Percentiles rank a stretch among this genome's conserved stretches.
These are phyloP conservation scores for Venturia pyrina DNA, from an alignment of 2,329 filamentous ascomycete genomes.

Conservation along the genomic window DNA sequence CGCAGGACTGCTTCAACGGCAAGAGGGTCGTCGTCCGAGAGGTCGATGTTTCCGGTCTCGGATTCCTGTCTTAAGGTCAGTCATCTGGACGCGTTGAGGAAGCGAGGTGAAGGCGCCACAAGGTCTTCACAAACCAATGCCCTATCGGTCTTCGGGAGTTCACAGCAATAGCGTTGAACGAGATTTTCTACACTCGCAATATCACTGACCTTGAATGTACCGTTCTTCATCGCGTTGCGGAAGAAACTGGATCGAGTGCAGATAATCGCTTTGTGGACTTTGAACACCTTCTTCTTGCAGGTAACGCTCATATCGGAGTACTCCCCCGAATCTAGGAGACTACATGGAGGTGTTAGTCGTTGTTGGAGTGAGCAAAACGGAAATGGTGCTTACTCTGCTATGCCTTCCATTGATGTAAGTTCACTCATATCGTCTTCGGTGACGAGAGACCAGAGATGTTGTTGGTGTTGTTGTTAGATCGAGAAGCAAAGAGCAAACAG, in stretches of 20 bases:
- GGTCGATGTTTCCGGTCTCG: background rate
- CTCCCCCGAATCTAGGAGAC: background rate
- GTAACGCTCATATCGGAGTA: background rate
- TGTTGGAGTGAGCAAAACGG: background rate
- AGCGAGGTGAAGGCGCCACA: too few species aligned
- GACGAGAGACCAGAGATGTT: background rate
- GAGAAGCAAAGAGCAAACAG: background rate
- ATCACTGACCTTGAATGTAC: background rate
- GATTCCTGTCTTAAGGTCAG: background rate
- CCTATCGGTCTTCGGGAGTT: background rate
- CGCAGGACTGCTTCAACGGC: background rate
- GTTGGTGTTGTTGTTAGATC: background rate
- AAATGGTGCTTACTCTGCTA: background rate
- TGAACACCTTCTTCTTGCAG: background rate
- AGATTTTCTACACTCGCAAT: background rate
- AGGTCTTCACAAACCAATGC: background rate
- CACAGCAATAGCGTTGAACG: background rate
- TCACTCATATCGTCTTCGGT: background rate
- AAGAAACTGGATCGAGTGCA: background rate
- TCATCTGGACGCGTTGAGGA: background rate
- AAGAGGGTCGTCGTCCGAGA: slow-evolving; percentile 3
- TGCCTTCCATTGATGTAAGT: background rate
- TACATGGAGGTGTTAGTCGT: background rate
- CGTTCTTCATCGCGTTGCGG: background rate
- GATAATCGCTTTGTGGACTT: background rate